Percentiles rank a stretch among this genome's conserved stretches.
phyloP scores from a whole-genome alignment of 2,329 filamentous ascomycete species.

The Metarhizium album region DNA sequence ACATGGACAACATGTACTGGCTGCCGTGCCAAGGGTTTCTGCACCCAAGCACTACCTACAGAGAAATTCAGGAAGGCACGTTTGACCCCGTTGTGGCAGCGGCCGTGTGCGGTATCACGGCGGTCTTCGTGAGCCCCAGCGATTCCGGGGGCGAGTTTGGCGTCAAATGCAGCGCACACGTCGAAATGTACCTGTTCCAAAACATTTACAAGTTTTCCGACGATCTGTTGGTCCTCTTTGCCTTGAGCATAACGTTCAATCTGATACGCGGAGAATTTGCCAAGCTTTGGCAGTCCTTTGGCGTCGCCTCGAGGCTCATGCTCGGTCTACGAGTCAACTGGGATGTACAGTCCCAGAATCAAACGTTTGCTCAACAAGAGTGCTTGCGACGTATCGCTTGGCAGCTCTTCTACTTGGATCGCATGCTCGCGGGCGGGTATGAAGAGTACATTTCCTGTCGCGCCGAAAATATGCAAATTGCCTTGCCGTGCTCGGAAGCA shows the following conservation, averaged over 20 bases:
- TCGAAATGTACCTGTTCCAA: constrained; percentile 29
- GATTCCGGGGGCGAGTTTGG: constrained; percentile 24
- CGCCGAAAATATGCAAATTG: constrained; percentile 27
- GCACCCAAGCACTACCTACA: constrained; percentile 23
- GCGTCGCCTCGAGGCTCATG: constrained; percentile 25
- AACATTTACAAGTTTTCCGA: constrained; percentile 28
- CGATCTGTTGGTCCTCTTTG: constrained; percentile 22
- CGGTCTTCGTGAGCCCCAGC: constrained; percentile 24
- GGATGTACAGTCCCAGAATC: constrained; percentile 20
- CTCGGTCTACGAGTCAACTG: constrained; percentile 29
- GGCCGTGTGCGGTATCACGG: constrained; percentile 27
- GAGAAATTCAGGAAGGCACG: constrained; percentile 24
- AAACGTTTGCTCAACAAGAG: constrained; percentile 25
- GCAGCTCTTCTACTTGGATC: constrained; percentile 28
- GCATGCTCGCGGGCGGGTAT: constrained; percentile 27
- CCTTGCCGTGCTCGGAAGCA: constrained; percentile 24
- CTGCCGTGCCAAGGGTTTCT: constrained; percentile 29
- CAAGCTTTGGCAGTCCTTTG: constrained; percentile 30
- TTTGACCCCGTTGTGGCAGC: constrained; percentile 25
- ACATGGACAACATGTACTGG: constrained; percentile 27
- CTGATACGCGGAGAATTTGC: constrained; percentile 25
- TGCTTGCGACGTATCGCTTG: constrained; percentile 25
- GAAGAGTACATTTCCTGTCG: constrained; percentile 28
- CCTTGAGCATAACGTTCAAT: constrained; percentile 25
- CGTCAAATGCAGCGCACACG: constrained; percentile 25